Evolutionary conservation across 768 basidiomycete genomes (phyloP), one percentile per base, ranked within the genome.

Genomic region (Gelatoporia subvermispora): DNA sequence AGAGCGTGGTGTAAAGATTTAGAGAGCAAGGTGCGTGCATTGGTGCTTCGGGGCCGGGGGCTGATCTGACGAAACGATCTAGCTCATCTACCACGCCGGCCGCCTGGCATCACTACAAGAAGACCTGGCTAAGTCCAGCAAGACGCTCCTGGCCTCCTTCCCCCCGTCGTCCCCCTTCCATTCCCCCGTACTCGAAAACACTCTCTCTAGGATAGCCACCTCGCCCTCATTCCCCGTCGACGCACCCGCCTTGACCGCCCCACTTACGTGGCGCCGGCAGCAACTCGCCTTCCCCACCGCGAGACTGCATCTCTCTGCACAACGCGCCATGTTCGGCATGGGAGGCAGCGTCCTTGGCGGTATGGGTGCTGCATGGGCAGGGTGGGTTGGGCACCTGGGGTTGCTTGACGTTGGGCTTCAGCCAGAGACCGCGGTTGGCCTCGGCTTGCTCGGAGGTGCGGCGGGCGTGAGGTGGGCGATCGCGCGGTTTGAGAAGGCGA

Each of bases 1-100:
- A 55, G 52, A 34, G 57, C 51, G 8, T 74, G 72, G 72, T 73
- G 71, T 38, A 66, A 63, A 52, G 60, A 62, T 20, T 54, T 65
- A 4, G 64, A 65, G 45, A 49, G 55, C 25, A 56, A 54, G 53
- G 64, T 64, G 22, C 17, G 59, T 34, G 1, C 38, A 17, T 11
- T 3, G 18, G 17, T 39, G 18, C n/a, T 16, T 28, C 10, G 15
- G 11, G 41, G 8, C 21, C 21, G 16, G 21, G 3, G 16, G 10
- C 35, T 48, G 35, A 18, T 35, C 8, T 28, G n/a, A n/a, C n/a
- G n/a, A n/a, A n/a, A n/a, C 17, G 21, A 10, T 35, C n/a, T 47
- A 88, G 86, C 71, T 89, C 34, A 72, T 82, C 35, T 72, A 82
- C 42, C 78, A 86, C 47, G 75, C 82, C 1, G 87, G 88, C 13